Evolutionary conservation across 208 protist genomes (phyloP), one percentile per base, ranked within the genome.

Genomic region (Ichthyophonus hoferi): DNA sequence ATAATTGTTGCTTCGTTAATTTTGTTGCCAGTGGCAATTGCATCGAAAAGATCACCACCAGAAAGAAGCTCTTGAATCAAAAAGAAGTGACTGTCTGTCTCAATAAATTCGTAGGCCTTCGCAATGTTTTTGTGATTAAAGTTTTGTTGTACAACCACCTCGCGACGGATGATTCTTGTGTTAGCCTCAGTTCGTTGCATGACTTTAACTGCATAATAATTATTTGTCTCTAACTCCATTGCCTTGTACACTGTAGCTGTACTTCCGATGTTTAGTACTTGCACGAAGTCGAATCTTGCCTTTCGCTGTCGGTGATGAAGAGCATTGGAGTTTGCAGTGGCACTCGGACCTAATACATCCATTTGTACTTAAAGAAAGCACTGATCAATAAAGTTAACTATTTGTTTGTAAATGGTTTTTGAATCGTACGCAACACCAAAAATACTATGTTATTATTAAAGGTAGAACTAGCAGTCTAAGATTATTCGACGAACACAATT

Each of bases 11-110:
- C 38, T 37, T 85, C 81, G 24, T 14, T 41, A 12, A 85, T 31
- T 33, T 85, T 17, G 14, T 85, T 40, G 12, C 81, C 81, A 0
- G 14, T 34, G 35, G 39, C 81, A 34, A 85, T 58, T 17, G 24
- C 24, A 7, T 96, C 92, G 79, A 96, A 96, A 33, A 97, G 89
- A 88, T 97, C 95, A 50, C 95, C 95, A 50, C 94, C 93, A 42
- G 91, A 82, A 1, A 95, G 90, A 91, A 94, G 92, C 89, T 96
- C 95, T 40, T 94, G 82, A 7, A 96, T 34, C 3, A 87, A 34
- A 33, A 87, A 42, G 37, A 34, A 78, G 33, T 87, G 83, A 33
- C 3, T 50, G 35, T 34, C 40, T 58, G 83, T 77, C 31, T 95
- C 93, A 82, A 95, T 94, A 33, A 96, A 90, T 79, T 96, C 95